Base-by-base conservation (phyloP, 139 green algal species). In the Volvox africanus region DNA sequence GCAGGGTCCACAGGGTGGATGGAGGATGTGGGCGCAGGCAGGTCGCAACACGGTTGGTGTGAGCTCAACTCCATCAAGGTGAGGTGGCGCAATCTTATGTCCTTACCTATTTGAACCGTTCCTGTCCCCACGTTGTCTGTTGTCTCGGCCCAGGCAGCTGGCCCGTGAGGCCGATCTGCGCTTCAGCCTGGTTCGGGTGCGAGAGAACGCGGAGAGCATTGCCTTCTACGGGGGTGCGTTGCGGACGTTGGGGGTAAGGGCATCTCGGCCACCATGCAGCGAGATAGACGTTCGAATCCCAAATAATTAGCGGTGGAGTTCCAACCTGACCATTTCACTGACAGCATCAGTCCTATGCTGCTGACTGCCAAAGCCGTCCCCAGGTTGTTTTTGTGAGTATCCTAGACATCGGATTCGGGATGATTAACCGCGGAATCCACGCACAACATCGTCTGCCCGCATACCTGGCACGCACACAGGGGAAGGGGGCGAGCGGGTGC, bases 131-230 rank as follows among this genome's bases (percentile, higher is more conserved):
- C 44, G 44, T 55, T 9, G 44, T 55, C 44, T 55, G 44, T 55
- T 73, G 21, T 55, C 44, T 73, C 65, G 18, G 44, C 22, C 20
- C 88, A 82, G 92, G 44, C 65, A 93, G 24, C 87, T 99, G 65
- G 89, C 97, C 85, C 87, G 90, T 18, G 97, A 99, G 92, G 98
- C 94, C 0, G 96, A 99, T 82, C 88, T 99, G 78, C 94, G 97
- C 17, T 99, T 98, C 92, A 93, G 93, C 12, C 94, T 99, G 32
- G 96, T 99, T 69, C 91, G 97, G 20, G 93, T 97, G 71, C 89
- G 97, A 16, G 96, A 98, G 93, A 95, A 98, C 88, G 97, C 97
- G 17, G 98, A 99, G 94, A 96, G 92, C 22, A 97, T 99, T 68
- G 98, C 98, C 0, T 99, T 99, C 88, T 99, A 99, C 91, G 73